phyloP scores from a whole-genome alignment of 768 basidiomycete species.

The Hemileccinum rubropunctum region DNA sequence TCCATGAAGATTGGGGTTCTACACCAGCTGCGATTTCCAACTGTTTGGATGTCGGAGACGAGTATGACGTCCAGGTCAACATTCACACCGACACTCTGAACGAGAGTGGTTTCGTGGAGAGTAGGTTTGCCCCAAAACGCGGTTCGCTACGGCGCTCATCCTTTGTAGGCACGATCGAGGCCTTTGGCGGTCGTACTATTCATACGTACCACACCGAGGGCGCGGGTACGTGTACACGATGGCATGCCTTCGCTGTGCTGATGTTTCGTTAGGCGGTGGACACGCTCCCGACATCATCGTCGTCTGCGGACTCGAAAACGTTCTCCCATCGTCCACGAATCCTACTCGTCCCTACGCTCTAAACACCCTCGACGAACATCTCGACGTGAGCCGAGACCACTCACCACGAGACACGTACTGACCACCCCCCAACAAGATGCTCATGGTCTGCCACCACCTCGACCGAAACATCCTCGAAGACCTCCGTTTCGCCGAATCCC shows the following conservation, averaged over 20 bases:
- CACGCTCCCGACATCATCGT: slow-evolving; percentile 98
- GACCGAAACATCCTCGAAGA: slow-evolving; percentile 92
- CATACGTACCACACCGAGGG: slow-evolving; percentile 98
- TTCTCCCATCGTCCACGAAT: slow-evolving; percentile 94
- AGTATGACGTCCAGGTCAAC: slow-evolving; percentile 92
- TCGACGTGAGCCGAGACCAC: slow-evolving; percentile 65
- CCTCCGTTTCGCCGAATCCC: slow-evolving; percentile 92
- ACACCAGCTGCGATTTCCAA: slow-evolving; percentile 81
- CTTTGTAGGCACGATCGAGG: slow-evolving; percentile 72
- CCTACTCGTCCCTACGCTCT: slow-evolving; percentile 89
- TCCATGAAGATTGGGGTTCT: slow-evolving; percentile 97
- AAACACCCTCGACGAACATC: slow-evolving; percentile 95
- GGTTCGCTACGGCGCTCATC: slow-evolving; percentile 4
- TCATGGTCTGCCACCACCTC: slow-evolving; percentile 99
- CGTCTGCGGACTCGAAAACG: slow-evolving; percentile 87
- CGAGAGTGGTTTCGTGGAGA: slow-evolving; percentile 96
- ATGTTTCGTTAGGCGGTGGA: slow-evolving; percentile 62
- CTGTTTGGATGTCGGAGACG: slow-evolving; percentile 78
- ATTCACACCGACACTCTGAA: slow-evolving; percentile 98
- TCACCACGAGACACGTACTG: not conserved
- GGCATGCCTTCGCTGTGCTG: not conserved
- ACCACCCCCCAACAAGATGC: slow-evolving; percentile 60
- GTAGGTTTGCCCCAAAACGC: slow-evolving; percentile 42
- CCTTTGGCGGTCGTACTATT: slow-evolving; percentile 88
- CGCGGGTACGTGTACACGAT: slow-evolving; percentile 52